Evolutionary conservation across 495 filamentous ascomycete species (phyloP), one percentile per base, ranked within the genome.

Genomic region (Bacidia rubella): DNA sequence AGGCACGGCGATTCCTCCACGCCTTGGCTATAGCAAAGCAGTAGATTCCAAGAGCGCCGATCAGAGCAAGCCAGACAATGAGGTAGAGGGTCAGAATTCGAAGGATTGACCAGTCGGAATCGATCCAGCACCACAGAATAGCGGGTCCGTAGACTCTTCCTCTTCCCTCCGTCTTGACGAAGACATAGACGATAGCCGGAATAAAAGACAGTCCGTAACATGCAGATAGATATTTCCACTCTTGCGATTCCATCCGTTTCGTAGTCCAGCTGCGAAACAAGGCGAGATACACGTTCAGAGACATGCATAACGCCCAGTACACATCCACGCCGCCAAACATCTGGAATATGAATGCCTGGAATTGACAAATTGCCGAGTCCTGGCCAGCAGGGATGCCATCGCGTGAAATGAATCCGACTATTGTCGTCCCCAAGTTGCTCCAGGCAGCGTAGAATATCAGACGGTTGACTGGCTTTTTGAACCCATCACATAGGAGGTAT

Each of bases 71-170:
- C 67, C 87, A 92, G 22, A 90, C 79, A 5, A 86, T 86, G 0
- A 74, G 86, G 60, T 94, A 94, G 63, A 93, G 90, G 38, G 76
- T 72, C 11, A 79, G 78, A 44, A 93, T 79, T 24, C 87, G 80
- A 52, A 87, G 75, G 38, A 82, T 72, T 53, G 85, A 80, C 79
- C 81, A 90, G 11, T 74, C 63, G 1, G 60, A 55, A 50, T 74
- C 72, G 26, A 93, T 67, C 87, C 87, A 94, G 63, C 87, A 94
- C 87, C 87, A 94, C 22, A 92, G 66, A 17, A 76, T 76, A 17
- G 87, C 87, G 50, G 82, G 75, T 7, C 87, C 87, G 61, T 90
- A 90, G 35, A 89, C 73, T 5, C 67, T 70, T 1, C 76, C 74
- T 21, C 64, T 68, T 1, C 57, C 53, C 23, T 64, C 52, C 1